Percentiles rank a stretch among this genome's conserved stretches.
phyloP scores from a whole-genome alignment of 768 basidiomycete genomes.

The Leccinum uliginosum region DNA sequence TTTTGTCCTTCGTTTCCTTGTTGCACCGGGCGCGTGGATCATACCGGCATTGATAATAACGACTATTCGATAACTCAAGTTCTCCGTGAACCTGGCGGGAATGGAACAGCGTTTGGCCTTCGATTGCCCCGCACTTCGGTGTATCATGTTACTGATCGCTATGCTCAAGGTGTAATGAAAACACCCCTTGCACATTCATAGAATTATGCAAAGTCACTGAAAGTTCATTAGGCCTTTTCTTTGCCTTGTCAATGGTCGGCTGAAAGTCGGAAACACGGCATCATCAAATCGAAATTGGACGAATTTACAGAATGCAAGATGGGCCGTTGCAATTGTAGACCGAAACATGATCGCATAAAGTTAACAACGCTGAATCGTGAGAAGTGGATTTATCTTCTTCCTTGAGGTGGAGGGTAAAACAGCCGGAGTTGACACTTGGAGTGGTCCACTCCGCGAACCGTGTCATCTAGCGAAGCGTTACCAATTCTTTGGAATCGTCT shows the following conservation, averaged over 20 bases:
- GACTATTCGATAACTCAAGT: too few relatives aligned
- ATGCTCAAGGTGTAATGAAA: too few relatives aligned
- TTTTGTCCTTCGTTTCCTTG: too few relatives aligned
- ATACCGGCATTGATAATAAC: too few relatives aligned
- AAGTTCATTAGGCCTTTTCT: too few relatives aligned
- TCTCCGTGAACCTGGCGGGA: background rate
- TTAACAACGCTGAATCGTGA: background rate
- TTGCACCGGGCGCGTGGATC: too few relatives aligned
- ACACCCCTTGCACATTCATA: too few relatives aligned
- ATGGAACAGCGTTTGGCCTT: background rate
- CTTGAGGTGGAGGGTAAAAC: background rate
- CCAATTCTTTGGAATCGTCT: constrained; percentile 41
- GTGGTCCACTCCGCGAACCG: background rate
- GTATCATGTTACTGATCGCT: background rate
- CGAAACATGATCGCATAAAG: background rate
- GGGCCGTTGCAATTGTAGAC: background rate
- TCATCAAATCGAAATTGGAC: too few relatives aligned
- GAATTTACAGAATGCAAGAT: background rate
- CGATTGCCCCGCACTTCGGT: too few relatives aligned
- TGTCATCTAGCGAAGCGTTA: constrained; percentile 43
- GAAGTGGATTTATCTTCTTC: background rate
- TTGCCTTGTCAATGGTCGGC: too few relatives aligned
- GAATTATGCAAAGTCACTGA: too few relatives aligned
- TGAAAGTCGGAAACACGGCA: too few relatives aligned
- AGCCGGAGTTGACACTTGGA: background rate